These are phyloP conservation scores for Nicotiana attenuata DNA, from an alignment of 257 asterid species.

Conservation along the genomic window DNA sequence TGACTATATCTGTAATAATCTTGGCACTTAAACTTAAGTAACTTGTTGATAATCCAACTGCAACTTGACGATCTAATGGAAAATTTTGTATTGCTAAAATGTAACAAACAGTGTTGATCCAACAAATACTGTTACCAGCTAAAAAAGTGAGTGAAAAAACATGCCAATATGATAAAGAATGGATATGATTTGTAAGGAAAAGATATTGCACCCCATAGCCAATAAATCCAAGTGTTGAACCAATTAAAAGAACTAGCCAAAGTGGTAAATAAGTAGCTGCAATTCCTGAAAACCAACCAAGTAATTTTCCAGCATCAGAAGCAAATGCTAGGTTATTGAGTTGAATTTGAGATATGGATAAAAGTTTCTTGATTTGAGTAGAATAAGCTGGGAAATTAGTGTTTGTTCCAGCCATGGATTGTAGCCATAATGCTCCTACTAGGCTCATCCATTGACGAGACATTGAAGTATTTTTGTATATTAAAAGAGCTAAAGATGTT, in stretches of 20 bases:
- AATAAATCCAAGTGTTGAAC: constrained; percentile 49
- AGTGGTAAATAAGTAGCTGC: constrained; percentile 63
- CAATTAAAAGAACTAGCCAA: constrained; percentile 62
- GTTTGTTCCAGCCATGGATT: constrained; percentile 71
- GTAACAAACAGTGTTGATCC: constrained; percentile 75
- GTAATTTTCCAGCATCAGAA: constrained; percentile 74
- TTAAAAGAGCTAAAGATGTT: background rate
- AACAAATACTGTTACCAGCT: constrained; percentile 72
- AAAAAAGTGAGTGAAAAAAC: constrained; percentile 50
- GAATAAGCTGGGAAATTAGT: constrained; percentile 77
- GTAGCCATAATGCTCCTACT: constrained; percentile 72
- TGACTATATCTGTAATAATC: constrained; percentile 45
- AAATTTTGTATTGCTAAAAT: constrained; percentile 50
- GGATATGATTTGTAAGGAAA: constrained; percentile 27
- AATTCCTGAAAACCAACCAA: constrained; percentile 73
- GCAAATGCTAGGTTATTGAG: constrained; percentile 84
- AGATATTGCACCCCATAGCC: constrained; percentile 81
- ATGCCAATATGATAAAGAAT: constrained; percentile 37
- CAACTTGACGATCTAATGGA: constrained; percentile 60
- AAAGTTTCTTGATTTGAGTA: constrained; percentile 45
- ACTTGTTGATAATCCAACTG: constrained; percentile 68
- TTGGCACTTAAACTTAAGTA: constrained; percentile 64
- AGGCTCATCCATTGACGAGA: constrained; percentile 68
- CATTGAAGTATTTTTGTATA: constrained; percentile 17
- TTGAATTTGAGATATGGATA: constrained; percentile 53